Evolutionary conservation across 177 flowering plant species (phyloP).

Genomic region (Telopea speciosissima): DNA sequence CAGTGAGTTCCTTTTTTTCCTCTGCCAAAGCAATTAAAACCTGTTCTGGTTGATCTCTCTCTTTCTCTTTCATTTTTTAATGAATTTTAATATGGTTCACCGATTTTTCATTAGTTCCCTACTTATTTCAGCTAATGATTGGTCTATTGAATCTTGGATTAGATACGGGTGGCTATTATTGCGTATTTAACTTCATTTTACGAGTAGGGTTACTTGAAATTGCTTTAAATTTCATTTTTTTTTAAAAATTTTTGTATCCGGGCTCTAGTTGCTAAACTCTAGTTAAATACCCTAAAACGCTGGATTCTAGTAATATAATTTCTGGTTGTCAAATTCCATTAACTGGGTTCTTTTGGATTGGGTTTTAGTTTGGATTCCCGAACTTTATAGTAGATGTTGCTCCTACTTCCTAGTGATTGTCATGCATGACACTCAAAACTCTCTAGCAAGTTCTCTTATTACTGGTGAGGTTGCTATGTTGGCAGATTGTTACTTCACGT

Average conservation of each 20-base stretch:
- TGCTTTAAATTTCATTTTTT: not conserved
- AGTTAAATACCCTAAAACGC: not conserved
- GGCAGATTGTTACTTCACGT: slow-evolving; percentile 78
- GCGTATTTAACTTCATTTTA: not conserved
- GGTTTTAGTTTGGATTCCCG: not conserved
- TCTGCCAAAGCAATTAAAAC: too few species aligned
- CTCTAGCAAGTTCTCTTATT: not conserved
- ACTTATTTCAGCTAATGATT: not conserved
- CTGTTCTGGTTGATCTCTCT: not conserved
- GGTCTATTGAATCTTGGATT: not conserved
- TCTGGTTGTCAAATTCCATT: not conserved
- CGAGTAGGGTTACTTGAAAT: not conserved
- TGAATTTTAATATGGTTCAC: not conserved
- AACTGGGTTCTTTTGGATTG: not conserved
- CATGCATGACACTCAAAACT: not conserved
- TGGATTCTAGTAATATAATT: not conserved
- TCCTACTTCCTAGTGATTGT: not conserved
- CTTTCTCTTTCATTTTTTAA: too few species aligned
- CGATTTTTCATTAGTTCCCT: not conserved
- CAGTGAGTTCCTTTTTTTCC: too few species aligned
- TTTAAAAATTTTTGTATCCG: not conserved
- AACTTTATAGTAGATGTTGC: not conserved
- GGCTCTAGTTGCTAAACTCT: not conserved
- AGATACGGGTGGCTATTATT: not conserved
- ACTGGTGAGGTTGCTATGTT: slow-evolving; percentile 2